Evolutionary conservation across 495 filamentous ascomycete species (phyloP).

Genomic region (Neurospora sp.): DNA sequence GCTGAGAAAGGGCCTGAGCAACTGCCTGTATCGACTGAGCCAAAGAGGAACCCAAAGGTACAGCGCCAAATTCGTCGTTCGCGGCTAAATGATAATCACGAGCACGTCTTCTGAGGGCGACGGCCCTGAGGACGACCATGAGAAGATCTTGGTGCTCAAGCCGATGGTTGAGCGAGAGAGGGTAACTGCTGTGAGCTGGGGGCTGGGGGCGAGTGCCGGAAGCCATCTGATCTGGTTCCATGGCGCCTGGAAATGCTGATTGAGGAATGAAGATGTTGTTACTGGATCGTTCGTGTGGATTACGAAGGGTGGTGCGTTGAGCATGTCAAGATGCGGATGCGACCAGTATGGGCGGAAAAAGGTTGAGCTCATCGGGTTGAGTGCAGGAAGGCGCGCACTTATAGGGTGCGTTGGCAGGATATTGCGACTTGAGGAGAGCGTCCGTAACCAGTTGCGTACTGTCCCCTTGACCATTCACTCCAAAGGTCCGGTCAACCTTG

Average conservation of each 20-base stretch:
- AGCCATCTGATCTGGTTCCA: background rate
- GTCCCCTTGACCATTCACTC: background rate
- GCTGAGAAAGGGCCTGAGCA: no score
- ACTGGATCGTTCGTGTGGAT: background rate
- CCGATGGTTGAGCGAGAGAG: background rate
- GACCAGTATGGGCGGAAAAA: background rate
- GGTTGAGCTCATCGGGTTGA: background rate
- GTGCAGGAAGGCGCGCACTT: background rate
- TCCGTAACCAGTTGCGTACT: no score
- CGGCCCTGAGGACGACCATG: background rate
- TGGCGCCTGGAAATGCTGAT: background rate
- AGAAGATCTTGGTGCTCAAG: background rate
- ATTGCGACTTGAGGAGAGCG: background rate
- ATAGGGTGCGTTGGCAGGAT: background rate
- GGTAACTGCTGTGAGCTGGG: background rate
- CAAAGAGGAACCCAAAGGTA: background rate
- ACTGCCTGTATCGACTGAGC: background rate
- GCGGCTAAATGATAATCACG: no score
- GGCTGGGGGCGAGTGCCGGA: background rate
- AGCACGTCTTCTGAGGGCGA: background rate
- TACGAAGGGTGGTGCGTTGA: background rate
- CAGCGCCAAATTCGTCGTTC: no score
- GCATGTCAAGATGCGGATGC: background rate
- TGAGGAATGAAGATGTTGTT: background rate
- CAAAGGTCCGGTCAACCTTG: background rate